Evolutionary conservation across 306 rosid species (phyloP).

Genomic region (Biancaea sappan): DNA sequence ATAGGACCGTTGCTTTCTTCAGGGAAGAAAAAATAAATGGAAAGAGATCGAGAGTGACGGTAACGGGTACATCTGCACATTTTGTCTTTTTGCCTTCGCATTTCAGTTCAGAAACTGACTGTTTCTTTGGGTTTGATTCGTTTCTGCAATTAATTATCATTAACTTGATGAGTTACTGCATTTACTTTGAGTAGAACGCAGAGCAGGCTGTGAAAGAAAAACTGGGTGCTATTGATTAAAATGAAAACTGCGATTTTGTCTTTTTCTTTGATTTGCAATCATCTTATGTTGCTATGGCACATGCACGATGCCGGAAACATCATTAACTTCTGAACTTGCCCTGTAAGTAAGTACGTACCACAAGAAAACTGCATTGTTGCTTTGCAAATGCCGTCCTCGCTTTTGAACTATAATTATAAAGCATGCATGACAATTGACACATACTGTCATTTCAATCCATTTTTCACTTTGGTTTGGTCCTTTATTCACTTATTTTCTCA

Average conservation of each 20-base stretch:
- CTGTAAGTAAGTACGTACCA: too few species aligned
- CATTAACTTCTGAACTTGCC: neutral
- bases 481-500: too few species aligned
- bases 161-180: neutral
- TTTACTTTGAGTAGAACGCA: neutral
- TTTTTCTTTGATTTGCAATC: neutral
- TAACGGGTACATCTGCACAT: conserved; percentile 17
- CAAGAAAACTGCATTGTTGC: neutral
- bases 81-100: conserved; percentile 18
- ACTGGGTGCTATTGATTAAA: neutral
- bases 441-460: too few species aligned
- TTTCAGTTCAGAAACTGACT: neutral
- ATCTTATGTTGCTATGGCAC: neutral
- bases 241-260: neutral
- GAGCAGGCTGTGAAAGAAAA: neutral
- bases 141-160: neutral
- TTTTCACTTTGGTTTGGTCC: too few species aligned
- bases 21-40: conserved; percentile 28
- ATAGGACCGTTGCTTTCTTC: conserved; percentile 54
- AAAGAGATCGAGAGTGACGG: neutral
- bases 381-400: neutral
- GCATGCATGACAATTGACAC: too few species aligned
- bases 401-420: neutral
- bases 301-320: neutral
- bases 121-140: neutral